These are phyloP conservation scores for Microcyclosporella mali DNA, from an alignment of 2,329 filamentous ascomycete species.

Conservation along the genomic window DNA sequence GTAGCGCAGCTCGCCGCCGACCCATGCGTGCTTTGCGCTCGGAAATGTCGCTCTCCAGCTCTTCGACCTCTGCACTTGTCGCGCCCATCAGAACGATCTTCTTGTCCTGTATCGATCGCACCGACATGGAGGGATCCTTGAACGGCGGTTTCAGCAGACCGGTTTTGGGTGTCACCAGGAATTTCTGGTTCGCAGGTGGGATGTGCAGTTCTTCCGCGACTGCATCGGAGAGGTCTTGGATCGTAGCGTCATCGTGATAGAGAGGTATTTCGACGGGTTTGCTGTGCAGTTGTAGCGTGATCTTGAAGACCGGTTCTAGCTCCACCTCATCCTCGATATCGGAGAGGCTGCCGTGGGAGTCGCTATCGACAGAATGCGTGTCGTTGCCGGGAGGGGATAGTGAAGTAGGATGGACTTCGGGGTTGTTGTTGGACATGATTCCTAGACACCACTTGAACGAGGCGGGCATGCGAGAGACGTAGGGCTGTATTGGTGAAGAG, in stretches of 20 bases:
- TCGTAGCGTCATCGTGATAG: slow-evolving; percentile 43
- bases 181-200: slow-evolving; percentile 60
- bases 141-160: slow-evolving; percentile 61
- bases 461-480: neutral
- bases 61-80: slow-evolving; percentile 53
- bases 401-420: neutral
- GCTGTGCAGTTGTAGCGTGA: slow-evolving; percentile 53
- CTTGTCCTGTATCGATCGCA: slow-evolving; percentile 48
- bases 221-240: slow-evolving; percentile 53
- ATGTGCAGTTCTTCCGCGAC: slow-evolving; percentile 54
- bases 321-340: slow-evolving; percentile 16
- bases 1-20: slow-evolving; percentile 34
- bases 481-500: neutral
- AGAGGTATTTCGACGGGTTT: slow-evolving; percentile 45
- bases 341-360: slow-evolving; percentile 10
- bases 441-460: slow-evolving; percentile 1
- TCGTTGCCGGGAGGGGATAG: slow-evolving; percentile 7
- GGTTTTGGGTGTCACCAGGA: slow-evolving; percentile 57
- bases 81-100: slow-evolving; percentile 62
- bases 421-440: neutral
- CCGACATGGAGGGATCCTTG: slow-evolving; percentile 49
- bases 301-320: slow-evolving; percentile 27
- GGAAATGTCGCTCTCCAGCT: slow-evolving; percentile 46
- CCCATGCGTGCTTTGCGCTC: slow-evolving; percentile 46
- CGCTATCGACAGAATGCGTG: slow-evolving; percentile 2